Evolutionary conservation across 2,329 filamentous ascomycete genomes (phyloP).

Genomic region (Ramularia endophylla): DNA sequence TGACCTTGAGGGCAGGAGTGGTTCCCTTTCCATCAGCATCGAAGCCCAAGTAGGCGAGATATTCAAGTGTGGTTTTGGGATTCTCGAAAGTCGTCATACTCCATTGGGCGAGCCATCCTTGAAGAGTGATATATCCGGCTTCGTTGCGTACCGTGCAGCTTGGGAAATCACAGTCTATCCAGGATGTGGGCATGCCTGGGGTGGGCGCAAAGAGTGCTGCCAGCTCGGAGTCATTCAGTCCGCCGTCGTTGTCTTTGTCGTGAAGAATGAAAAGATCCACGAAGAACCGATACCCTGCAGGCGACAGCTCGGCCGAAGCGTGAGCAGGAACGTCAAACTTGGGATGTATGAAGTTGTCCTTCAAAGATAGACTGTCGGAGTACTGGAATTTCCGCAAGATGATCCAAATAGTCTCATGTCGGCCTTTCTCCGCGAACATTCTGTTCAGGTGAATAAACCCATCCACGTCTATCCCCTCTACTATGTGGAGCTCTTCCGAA

Average conservation of each 20-base stretch:
- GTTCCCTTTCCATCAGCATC: constrained; percentile 68
- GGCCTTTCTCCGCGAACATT: constrained; percentile 93
- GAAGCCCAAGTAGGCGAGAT: constrained; percentile 93
- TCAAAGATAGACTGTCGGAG: constrained; percentile 86
- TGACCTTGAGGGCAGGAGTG: constrained; percentile 84
- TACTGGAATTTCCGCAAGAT: constrained; percentile 94
- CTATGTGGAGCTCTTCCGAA: constrained; percentile 34
- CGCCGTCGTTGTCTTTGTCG: constrained; percentile 96
- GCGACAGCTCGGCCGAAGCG: constrained; percentile 88
- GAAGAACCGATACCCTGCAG: constrained; percentile 93
- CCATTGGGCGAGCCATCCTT: constrained; percentile 98
- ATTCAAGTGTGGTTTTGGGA: constrained; percentile 90
- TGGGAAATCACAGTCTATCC: constrained; percentile 84
- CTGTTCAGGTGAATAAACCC: constrained; percentile 91
- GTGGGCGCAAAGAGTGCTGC: constrained; percentile 86
- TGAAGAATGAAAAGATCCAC: constrained; percentile 93
- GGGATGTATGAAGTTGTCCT: constrained; percentile 85
- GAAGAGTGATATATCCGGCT: constrained; percentile 87
- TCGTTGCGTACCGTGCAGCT: constrained; percentile 93
- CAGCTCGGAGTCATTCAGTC: constrained; percentile 79
- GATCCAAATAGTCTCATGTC: constrained; percentile 98
- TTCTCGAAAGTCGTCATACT: constrained; percentile 99
- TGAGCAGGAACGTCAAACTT: constrained; percentile 92
- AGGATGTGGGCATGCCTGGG: constrained; percentile 78
- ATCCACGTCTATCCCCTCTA: constrained; percentile 69